Conservation (phyloP, 2,329 filamentous ascomycete genomes). For the Beauveria bassiana region DNA sequence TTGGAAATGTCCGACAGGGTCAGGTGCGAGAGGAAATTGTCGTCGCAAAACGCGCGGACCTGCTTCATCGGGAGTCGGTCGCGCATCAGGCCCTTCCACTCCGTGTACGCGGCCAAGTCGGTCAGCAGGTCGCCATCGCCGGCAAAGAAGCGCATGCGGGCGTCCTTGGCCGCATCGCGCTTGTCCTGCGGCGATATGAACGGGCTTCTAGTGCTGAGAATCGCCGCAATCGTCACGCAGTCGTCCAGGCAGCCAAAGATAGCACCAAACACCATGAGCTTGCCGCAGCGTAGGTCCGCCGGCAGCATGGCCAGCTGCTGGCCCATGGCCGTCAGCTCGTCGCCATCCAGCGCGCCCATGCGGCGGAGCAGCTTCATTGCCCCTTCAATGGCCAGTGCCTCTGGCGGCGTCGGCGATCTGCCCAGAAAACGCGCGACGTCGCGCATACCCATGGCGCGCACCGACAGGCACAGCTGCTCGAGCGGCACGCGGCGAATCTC, state of each 20-base stretch:
- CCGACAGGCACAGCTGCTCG: constrained; percentile 88
- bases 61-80: constrained; percentile 53
- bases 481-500: constrained; percentile 90
- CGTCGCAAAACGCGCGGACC: constrained; percentile 69
- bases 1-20: constrained; percentile 83
- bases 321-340: constrained; percentile 82
- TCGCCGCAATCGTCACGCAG: constrained; percentile 80
- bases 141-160: constrained; percentile 63
- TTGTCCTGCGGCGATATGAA: constrained; percentile 80
- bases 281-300: constrained; percentile 84
- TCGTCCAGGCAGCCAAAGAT: constrained; percentile 90
- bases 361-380: constrained; percentile 70
- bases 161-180: constrained; percentile 72
- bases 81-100: constrained; percentile 64
- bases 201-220: constrained; percentile 81
- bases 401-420: constrained; percentile 82
- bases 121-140: constrained; percentile 84
- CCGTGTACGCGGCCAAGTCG: constrained; percentile 74
- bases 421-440: constrained; percentile 77
- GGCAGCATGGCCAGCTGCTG: constrained; percentile 93
- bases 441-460: constrained; percentile 86
- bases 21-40: constrained; percentile 76
- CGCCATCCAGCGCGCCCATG: constrained; percentile 83
- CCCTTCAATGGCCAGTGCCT: constrained; percentile 74
- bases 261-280: constrained; percentile 90